A percentile compares a stretch with the other conserved stretches of the same genome.
Evolutionary conservation across 164 flowering plant species (phyloP).

Genomic region (Paratinospora sagittata): DNA sequence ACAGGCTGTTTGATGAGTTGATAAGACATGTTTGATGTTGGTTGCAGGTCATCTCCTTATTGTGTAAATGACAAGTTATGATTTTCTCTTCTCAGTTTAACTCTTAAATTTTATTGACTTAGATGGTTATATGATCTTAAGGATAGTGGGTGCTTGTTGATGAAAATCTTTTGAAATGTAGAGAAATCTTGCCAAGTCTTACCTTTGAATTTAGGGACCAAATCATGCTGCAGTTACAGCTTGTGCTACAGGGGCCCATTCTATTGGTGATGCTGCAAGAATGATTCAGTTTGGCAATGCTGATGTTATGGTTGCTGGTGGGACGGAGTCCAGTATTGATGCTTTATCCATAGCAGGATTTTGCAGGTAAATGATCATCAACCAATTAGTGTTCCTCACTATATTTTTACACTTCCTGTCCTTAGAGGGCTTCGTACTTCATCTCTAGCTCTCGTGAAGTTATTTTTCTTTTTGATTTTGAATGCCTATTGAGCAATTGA

Average conservation of each 20-base stretch:
- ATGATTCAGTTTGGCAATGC: constrained; percentile 98
- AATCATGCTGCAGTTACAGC: constrained; percentile 99
- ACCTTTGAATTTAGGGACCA: constrained; percentile 77
- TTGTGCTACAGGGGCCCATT: constrained; percentile 99
- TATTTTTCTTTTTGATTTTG: background rate
- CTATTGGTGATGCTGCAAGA: constrained; percentile 95
- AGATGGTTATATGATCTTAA: background rate
- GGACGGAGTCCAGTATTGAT: constrained; percentile 96
- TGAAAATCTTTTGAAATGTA: background rate
- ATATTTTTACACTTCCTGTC: background rate
- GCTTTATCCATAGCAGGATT: constrained; percentile 97
- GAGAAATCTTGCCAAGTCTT: constrained; percentile 23
- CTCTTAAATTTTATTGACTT: background rate
- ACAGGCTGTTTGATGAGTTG: constrained; percentile 4
- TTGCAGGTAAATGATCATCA: constrained; percentile 51
- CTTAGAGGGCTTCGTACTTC: background rate
- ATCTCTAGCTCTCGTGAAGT: background rate
- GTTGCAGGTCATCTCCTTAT: background rate
- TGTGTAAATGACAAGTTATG: background rate
- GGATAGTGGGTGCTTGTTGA: background rate
- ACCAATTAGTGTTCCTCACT: background rate
- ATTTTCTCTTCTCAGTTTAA: background rate
- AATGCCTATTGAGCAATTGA: background rate
- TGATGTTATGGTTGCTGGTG: constrained; percentile 96
- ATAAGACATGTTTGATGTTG: background rate